Percentiles rank a stretch among this genome's conserved stretches.
phyloP scores from a whole-genome alignment of 2,329 filamentous ascomycete genomes.

The Diplodia mutila region DNA sequence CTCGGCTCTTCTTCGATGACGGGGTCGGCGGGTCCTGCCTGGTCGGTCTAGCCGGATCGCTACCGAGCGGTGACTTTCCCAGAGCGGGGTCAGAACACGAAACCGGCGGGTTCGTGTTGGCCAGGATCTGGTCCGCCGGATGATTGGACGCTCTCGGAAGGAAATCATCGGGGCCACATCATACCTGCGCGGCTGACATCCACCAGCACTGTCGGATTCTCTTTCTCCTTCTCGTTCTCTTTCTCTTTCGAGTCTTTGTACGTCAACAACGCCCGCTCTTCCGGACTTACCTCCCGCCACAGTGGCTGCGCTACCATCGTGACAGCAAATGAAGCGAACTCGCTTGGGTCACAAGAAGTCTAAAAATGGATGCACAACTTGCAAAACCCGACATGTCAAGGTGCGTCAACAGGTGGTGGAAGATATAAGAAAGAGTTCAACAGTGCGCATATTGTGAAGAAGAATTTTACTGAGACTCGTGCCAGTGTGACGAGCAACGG shows the following conservation, averaged over 20 bases:
- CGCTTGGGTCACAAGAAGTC: slow-evolving; percentile 40
- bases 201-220: not conserved
- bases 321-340: not conserved
- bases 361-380: slow-evolving; percentile 40
- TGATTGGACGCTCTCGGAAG: not conserved
- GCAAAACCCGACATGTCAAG: slow-evolving; percentile 45
- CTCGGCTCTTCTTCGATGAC: not conserved
- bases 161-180: not conserved
- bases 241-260: too few relatives aligned
- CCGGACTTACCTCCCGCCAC: not conserved
- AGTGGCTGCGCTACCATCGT: not conserved
- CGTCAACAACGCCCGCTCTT: too few relatives aligned
- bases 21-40: not conserved
- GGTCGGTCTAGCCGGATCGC: not conserved
- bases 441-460: too few relatives aligned
- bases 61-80: not conserved
- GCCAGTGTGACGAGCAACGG: slow-evolving; percentile 13
- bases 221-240: not conserved
- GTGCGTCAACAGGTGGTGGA: slow-evolving; percentile 28
- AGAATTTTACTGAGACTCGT: too few relatives aligned
- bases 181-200: not conserved
- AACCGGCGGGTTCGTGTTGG: not conserved
- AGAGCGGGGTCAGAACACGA: not conserved
- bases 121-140: not conserved
- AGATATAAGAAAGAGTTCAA: too few relatives aligned